Evolutionary conservation across 345 rosid genomes (phyloP).

Genomic region (Salix brachista): DNA sequence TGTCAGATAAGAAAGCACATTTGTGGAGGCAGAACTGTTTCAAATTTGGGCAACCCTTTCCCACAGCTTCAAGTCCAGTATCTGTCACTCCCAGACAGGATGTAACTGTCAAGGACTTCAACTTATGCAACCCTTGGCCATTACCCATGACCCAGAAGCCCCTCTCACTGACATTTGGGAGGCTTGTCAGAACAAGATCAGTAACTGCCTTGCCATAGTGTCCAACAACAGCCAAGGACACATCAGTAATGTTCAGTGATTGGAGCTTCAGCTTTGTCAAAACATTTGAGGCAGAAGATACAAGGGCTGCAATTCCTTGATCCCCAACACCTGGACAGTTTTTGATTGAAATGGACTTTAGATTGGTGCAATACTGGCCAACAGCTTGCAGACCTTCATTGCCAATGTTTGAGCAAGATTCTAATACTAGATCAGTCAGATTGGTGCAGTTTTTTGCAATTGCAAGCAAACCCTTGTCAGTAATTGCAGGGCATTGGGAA

Average conservation of each 20-base stretch:
- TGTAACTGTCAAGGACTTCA: conserved; percentile 54
- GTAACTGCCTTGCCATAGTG: conserved; percentile 74
- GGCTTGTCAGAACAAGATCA: conserved; percentile 59
- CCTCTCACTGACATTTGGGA: conserved; percentile 61
- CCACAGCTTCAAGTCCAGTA: conserved; percentile 65
- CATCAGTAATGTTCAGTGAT: conserved; percentile 64
- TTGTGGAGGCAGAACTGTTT: conserved; percentile 51
- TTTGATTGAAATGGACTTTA: conserved; percentile 66
- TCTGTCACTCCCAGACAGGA: conserved; percentile 79
- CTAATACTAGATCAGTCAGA: conserved; percentile 65
- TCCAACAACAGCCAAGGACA: conserved; percentile 81
- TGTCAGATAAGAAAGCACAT: conserved; percentile 64
- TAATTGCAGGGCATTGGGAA: conserved; percentile 51
- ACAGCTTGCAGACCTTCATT: conserved; percentile 71
- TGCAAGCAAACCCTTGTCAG: conserved; percentile 59
- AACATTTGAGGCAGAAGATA: conserved; percentile 47
- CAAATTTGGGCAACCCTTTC: conserved; percentile 78
- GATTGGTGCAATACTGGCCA: conserved; percentile 54
- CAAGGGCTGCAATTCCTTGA: conserved; percentile 68
- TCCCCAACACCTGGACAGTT: conserved; percentile 78
- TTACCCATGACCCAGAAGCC: conserved; percentile 99
- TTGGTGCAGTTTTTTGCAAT: conserved; percentile 69
- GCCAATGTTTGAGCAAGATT: conserved; percentile 70
- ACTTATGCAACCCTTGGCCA: conserved; percentile 75
- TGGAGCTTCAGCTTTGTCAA: conserved; percentile 71